Evolutionary conservation across 2,329 filamentous ascomycete species (phyloP).

Genomic region (Parastagonospora avenae): DNA sequence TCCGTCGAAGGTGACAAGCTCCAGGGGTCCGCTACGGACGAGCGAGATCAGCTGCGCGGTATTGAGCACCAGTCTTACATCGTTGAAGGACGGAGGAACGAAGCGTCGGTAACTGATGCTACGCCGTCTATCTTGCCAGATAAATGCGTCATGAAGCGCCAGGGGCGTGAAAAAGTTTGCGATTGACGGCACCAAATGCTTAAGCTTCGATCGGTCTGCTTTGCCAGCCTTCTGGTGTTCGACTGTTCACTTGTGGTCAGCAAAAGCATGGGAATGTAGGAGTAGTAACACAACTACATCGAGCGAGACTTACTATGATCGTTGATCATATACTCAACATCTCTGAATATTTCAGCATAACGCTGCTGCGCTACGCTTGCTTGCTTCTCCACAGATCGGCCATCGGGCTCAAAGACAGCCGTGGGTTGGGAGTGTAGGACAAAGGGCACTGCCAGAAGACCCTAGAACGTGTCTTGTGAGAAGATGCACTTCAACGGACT

Average conservation of each 20-base stretch:
- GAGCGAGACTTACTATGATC: conserved; percentile 73
- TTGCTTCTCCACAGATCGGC: conserved; percentile 70
- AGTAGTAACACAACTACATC: background rate
- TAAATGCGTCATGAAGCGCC: conserved; percentile 86
- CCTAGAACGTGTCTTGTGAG: conserved; percentile 22
- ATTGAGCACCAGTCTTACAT: conserved; percentile 90
- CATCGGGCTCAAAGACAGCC: conserved; percentile 75
- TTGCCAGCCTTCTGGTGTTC: conserved; percentile 69
- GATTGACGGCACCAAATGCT: conserved; percentile 86
- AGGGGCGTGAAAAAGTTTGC: conserved; percentile 93
- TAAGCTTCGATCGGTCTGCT: conserved; percentile 82
- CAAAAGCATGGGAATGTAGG: background rate
- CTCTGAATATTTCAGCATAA: conserved; percentile 93
- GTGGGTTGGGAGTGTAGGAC: conserved; percentile 95
- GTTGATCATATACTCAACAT: conserved; percentile 88
- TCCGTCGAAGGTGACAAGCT: conserved; percentile 94
- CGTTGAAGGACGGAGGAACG: conserved; percentile 96
- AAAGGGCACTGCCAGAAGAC: conserved; percentile 88
- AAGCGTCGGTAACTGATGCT: conserved; percentile 91
- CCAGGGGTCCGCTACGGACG: conserved; percentile 72
- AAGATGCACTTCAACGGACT: background rate
- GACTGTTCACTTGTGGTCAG: conserved; percentile 55
- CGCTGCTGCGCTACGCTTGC: conserved; percentile 80
- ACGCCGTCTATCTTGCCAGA: conserved; percentile 82
- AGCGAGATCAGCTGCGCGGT: conserved; percentile 93